Evolutionary conservation across 345 rosid genomes (phyloP).

Genomic region (Salix arbutifolia): DNA sequence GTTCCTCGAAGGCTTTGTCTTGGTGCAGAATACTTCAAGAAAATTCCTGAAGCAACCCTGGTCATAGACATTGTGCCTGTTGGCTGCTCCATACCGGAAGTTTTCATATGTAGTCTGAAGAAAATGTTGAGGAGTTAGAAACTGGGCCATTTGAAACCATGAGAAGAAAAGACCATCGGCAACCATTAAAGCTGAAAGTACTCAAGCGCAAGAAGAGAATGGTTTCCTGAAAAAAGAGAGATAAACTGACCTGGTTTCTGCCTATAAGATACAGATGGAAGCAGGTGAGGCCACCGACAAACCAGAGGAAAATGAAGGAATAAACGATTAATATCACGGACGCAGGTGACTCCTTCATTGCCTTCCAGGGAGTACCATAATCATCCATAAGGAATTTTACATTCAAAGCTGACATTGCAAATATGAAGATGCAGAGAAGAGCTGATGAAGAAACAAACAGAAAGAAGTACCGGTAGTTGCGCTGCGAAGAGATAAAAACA

Average conservation of each 20-base stretch:
- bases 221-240: not conserved
- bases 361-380: slow-evolving; percentile 40
- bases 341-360: slow-evolving; percentile 46
- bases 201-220: not conserved
- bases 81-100: slow-evolving; percentile 31
- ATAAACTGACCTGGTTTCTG: slow-evolving; percentile 46
- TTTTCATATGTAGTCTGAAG: slow-evolving; percentile 50
- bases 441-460: slow-evolving; percentile 48
- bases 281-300: slow-evolving; percentile 55
- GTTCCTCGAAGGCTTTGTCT: slow-evolving; percentile 35
- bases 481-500: slow-evolving; percentile 32
- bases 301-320: slow-evolving; percentile 53
- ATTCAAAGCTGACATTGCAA: slow-evolving; percentile 48
- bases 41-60: slow-evolving; percentile 39
- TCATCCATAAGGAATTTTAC: slow-evolving; percentile 39
- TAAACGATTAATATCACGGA: slow-evolving; percentile 44
- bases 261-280: slow-evolving; percentile 52
- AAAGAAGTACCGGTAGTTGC: slow-evolving; percentile 57
- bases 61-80: slow-evolving; percentile 27
- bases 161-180: not conserved
- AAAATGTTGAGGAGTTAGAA: slow-evolving; percentile 13
- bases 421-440: slow-evolving; percentile 46
- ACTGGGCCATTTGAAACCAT: not conserved
- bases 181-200: not conserved
- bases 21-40: slow-evolving; percentile 40